A percentile compares a stretch with the other conserved stretches of the same genome.
Evolutionary conservation across 345 rosid species (phyloP).

Genomic region (Cardiospermum halicacabum): DNA sequence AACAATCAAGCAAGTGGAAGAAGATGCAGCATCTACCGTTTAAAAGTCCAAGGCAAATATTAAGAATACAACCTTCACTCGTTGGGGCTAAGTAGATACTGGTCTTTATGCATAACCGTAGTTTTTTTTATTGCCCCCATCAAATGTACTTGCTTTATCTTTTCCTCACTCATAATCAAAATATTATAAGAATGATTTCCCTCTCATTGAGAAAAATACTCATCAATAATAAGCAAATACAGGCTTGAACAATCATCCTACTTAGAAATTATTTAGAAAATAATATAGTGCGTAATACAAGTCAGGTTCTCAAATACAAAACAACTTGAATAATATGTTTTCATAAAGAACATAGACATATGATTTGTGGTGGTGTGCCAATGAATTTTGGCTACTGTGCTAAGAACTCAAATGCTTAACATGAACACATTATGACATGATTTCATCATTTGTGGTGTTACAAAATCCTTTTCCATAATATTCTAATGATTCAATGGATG

Average conservation of each 20-base stretch:
- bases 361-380: too few relatives aligned
- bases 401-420: not conserved
- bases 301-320: not conserved
- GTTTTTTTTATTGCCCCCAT: conserved; percentile 33
- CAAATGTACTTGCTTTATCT: conserved; percentile 20
- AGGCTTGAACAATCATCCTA: not conserved
- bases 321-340: too few relatives aligned
- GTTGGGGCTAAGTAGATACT: conserved; percentile 41
- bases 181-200: conserved; percentile 21
- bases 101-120: conserved; percentile 47
- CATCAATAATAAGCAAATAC: conserved; percentile 10
- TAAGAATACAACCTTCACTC: conserved; percentile 39
- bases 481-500: not conserved
- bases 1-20: not conserved
- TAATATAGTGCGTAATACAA: not conserved
- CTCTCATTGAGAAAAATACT: conserved; percentile 18
- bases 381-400: too few relatives aligned
- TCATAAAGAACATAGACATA: too few relatives aligned
- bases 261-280: not conserved
- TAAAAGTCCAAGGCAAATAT: not conserved
- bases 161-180: conserved; percentile 30
- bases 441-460: not conserved
- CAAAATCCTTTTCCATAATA: not conserved
- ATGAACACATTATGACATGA: not conserved
- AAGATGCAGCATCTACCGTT: not conserved